These are phyloP conservation scores for Cruciata laevipes DNA, from an alignment of 257 asterid species.

Conservation along the genomic window DNA sequence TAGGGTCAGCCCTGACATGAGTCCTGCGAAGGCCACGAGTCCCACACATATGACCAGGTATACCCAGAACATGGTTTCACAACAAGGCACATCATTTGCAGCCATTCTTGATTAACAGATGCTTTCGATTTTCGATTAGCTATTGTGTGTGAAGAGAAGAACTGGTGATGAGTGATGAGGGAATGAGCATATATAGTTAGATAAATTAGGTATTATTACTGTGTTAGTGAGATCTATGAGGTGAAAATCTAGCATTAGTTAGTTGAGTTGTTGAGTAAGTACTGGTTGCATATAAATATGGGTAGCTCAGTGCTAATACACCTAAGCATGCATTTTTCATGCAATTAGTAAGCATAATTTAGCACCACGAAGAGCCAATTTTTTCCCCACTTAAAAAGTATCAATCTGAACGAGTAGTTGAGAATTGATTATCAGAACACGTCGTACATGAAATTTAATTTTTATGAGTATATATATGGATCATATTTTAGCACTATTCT, in stretches of 20 bases:
- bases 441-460: too few species aligned
- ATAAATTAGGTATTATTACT: background rate
- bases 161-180: background rate
- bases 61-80: conserved; percentile 84
- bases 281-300: background rate
- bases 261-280: background rate
- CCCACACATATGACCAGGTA: conserved; percentile 46
- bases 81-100: conserved; percentile 90
- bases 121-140: background rate
- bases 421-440: too few species aligned
- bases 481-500: too few species aligned
- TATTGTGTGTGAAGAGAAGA: background rate
- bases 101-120: conserved; percentile 38
- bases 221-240: background rate
- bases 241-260: background rate
- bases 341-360: background rate
- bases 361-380: too few species aligned
- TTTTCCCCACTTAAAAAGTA: too few species aligned
- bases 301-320: background rate
- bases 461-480: too few species aligned
- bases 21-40: conserved; percentile 76
- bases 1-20: conserved; percentile 86
- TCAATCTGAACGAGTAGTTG: too few species aligned
- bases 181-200: background rate
- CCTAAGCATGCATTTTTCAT: background rate